Evolutionary conservation across 495 filamentous ascomycete genomes (phyloP).

Genomic region (Hypoxylon rickii): DNA sequence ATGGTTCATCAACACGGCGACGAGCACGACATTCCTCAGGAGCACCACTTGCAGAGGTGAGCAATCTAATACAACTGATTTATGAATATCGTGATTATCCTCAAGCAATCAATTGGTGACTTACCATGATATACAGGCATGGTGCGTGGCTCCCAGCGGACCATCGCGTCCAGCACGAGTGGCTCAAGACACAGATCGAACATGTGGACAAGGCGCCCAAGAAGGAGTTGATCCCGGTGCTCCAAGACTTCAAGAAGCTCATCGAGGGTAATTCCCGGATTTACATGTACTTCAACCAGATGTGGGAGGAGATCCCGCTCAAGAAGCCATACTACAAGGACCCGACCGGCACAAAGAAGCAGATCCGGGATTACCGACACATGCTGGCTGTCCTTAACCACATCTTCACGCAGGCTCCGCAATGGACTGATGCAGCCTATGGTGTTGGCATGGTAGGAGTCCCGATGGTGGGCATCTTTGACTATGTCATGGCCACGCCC

Average conservation of each 20-base stretch:
- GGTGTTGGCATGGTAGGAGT: constrained; percentile 67
- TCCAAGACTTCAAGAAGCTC: constrained; percentile 52
- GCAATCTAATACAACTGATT: constrained; percentile 1
- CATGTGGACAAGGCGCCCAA: constrained; percentile 49
- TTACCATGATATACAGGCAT: constrained; percentile 37
- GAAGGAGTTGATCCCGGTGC: constrained; percentile 49
- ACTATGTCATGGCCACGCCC: constrained; percentile 74
- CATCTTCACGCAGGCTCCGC: constrained; percentile 63
- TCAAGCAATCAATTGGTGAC: neutral
- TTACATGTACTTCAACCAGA: constrained; percentile 59
- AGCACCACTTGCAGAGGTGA: constrained; percentile 45
- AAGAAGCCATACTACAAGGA: constrained; percentile 62
- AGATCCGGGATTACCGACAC: constrained; percentile 67
- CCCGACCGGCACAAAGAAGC: constrained; percentile 58
- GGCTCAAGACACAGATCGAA: constrained; percentile 50
- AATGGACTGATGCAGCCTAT: constrained; percentile 59
- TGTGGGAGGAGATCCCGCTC: constrained; percentile 71
- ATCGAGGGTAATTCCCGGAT: constrained; percentile 54
- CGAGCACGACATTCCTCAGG: constrained; percentile 48
- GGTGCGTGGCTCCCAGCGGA: constrained; percentile 60
- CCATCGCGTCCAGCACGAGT: constrained; percentile 54
- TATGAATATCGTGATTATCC: no score
- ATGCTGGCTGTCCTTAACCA: constrained; percentile 69
- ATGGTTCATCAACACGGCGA: constrained; percentile 54
- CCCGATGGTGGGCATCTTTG: constrained; percentile 69